Evolutionary conservation across 331 rosid genomes (phyloP).

Genomic region (Dryas integrifolia): DNA sequence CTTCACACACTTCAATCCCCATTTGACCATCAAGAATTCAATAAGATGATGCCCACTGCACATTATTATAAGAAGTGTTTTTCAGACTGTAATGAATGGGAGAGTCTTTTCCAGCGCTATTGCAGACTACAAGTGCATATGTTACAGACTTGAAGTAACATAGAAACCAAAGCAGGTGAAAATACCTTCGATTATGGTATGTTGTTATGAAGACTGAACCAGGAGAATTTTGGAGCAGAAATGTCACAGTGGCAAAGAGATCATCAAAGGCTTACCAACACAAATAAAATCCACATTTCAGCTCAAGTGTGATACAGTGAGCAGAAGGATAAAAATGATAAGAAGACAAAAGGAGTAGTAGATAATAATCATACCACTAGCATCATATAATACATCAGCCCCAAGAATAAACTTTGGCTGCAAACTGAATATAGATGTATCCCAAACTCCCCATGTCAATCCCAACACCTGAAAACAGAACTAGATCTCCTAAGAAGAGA

Average conservation of each 20-base stretch:
- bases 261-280: constrained; percentile 64
- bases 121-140: not conserved
- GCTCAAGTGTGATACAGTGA: constrained; percentile 7
- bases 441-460: constrained; percentile 86
- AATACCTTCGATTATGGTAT: constrained; percentile 81
- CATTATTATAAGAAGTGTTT: not conserved
- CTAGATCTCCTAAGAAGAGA: constrained; percentile 8
- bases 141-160: constrained; percentile 1
- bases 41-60: constrained; percentile 79
- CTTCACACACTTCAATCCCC: constrained; percentile 82
- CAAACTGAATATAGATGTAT: constrained; percentile 59
- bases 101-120: not conserved
- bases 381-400: constrained; percentile 76
- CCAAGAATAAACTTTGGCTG: constrained; percentile 66
- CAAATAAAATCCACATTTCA: constrained; percentile 25
- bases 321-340: not conserved
- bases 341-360: constrained; percentile 9
- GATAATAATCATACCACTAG: constrained; percentile 45
- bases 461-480: constrained; percentile 53
- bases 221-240: constrained; percentile 65
- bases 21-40: constrained; percentile 70
- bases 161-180: constrained; percentile 11
- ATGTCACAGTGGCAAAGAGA: constrained; percentile 79
- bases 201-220: constrained; percentile 68
- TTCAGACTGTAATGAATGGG: not conserved